phyloP scores from a whole-genome alignment of 129 eudicot genomes.

The Chrysanthemum seticuspe region DNA sequence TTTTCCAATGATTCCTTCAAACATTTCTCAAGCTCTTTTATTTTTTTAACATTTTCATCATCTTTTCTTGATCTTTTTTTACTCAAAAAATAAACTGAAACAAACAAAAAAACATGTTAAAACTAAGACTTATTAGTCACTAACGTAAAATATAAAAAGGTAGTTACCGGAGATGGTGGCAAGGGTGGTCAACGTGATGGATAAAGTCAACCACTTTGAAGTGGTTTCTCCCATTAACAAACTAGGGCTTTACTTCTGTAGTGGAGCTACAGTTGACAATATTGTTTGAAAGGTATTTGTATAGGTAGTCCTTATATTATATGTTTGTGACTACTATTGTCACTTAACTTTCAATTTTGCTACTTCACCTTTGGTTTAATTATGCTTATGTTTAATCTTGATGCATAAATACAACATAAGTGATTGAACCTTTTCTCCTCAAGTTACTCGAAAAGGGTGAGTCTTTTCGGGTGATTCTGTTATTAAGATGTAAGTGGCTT shows the following conservation, averaged over 20 bases:
- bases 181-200: slow-evolving; percentile 51
- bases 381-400: no score
- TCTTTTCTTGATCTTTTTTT: slow-evolving; percentile 35
- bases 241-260: slow-evolving; percentile 13
- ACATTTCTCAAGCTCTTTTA: slow-evolving; percentile 52
- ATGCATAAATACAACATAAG: no score
- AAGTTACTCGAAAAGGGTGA: no score
- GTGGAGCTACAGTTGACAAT: neutral
- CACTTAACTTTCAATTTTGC: no score
- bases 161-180: slow-evolving; percentile 37
- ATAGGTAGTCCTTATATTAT: slow-evolving; percentile 13
- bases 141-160: slow-evolving; percentile 5
- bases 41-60: slow-evolving; percentile 30
- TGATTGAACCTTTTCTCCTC: no score
- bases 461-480: no score
- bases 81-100: slow-evolving; percentile 52
- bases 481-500: no score
- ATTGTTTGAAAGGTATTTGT: neutral
- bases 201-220: slow-evolving; percentile 52
- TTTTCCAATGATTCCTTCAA: slow-evolving; percentile 48
- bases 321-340: neutral
- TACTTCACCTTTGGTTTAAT: no score
- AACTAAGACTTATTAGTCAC: slow-evolving; percentile 17
- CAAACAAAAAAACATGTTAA: neutral
- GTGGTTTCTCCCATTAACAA: slow-evolving; percentile 31